phyloP scores from a whole-genome alignment of 139 green algal genomes.

The Gonium pectorale region DNA sequence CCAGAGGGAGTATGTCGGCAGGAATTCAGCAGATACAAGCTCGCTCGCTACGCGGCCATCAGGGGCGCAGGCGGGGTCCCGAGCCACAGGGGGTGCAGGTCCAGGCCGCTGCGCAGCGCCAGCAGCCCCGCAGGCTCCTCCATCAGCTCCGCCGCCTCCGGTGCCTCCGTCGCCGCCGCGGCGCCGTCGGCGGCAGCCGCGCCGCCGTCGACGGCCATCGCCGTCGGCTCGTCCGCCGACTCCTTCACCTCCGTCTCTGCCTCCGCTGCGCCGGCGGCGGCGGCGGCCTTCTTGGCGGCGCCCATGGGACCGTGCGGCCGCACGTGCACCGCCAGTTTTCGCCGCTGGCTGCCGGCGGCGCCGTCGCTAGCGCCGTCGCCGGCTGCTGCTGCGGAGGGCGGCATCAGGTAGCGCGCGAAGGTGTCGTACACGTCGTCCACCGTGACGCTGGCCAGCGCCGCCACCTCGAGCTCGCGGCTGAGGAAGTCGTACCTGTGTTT shows the following conservation, averaged over 20 bases:
- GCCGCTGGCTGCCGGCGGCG: background rate
- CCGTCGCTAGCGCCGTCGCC: background rate
- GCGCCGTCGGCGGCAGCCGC: background rate
- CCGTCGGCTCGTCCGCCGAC: background rate
- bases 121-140: background rate
- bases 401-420: constrained; percentile 3
- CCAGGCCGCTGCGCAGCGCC: background rate
- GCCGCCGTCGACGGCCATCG: background rate
- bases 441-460: constrained; percentile 55
- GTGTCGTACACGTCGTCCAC: constrained; percentile 48
- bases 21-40: too few species aligned
- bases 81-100: background rate
- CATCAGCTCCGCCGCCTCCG: constrained; percentile 1
- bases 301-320: background rate
- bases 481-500: constrained; percentile 78
- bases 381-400: background rate
- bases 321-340: constrained; percentile 8
- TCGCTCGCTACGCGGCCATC: too few species aligned
- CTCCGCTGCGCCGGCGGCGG: background rate
- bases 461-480: constrained; percentile 66
- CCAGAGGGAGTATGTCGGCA: too few species aligned
- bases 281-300: background rate
- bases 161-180: background rate
- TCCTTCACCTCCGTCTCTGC: background rate
- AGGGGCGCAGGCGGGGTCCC: constrained; percentile 4